Percentiles rank a stretch among this genome's conserved stretches.
These are phyloP conservation scores for Takashimella koratensis DNA, from an alignment of 1,284 basidiomycete genomes.

Conservation along the genomic window DNA sequence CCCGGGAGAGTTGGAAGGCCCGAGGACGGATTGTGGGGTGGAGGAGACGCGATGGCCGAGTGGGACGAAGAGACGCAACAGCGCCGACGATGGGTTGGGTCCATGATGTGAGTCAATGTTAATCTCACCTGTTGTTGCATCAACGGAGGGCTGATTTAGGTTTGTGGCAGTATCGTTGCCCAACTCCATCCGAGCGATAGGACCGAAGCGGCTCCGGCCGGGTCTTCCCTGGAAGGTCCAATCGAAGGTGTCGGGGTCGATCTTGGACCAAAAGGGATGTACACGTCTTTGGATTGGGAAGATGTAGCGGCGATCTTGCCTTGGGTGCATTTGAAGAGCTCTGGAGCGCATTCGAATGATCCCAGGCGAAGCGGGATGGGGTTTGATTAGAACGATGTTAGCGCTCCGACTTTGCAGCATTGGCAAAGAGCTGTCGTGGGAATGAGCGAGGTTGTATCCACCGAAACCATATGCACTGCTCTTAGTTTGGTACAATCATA, in stretches of 20 bases:
- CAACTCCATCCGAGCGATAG: constrained; percentile 35
- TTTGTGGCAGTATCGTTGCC: constrained; percentile 29
- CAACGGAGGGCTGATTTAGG: background rate
- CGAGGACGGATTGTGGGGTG: constrained; percentile 14
- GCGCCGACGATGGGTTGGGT: constrained; percentile 42
- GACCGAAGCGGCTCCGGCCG: constrained; percentile 18
- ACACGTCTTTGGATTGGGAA: constrained; percentile 42
- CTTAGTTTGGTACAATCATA: too few species aligned
- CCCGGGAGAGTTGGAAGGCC: background rate
- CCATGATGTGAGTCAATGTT: constrained; percentile 39
- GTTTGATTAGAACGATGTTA: constrained; percentile 23
- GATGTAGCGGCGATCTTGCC: constrained; percentile 38
- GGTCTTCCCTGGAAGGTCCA: constrained; percentile 10
- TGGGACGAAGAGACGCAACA: constrained; percentile 20
- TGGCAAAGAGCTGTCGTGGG: too few species aligned
- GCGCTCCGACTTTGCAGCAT: too few species aligned
- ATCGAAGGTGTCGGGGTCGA: constrained; percentile 34
- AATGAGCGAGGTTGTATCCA: too few species aligned
- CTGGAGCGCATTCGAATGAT: constrained; percentile 27
- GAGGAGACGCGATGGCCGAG: constrained; percentile 32
- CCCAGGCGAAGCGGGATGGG: constrained; percentile 33
- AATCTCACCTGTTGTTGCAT: background rate
- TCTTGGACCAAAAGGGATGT: constrained; percentile 44
- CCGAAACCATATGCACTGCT: too few species aligned
- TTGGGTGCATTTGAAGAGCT: constrained; percentile 37